Evolutionary conservation across 2,329 filamentous ascomycete genomes (phyloP).

Genomic region (Alternaria ventricosa): DNA sequence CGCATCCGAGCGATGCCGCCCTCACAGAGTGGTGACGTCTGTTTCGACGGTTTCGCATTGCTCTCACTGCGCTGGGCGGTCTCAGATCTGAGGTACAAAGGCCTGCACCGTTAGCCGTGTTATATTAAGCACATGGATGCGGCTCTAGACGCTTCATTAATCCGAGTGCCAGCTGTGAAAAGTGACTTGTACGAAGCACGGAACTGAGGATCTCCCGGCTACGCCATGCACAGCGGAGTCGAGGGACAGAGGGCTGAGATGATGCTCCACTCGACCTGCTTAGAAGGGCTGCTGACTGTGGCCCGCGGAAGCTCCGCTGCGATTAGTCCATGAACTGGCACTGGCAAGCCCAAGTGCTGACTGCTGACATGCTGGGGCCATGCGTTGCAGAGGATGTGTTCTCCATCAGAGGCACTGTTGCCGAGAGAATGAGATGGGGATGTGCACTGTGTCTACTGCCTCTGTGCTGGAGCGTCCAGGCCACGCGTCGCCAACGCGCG

Average conservation of each 20-base stretch:
- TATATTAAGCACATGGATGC: conserved; percentile 9
- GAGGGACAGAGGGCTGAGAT: conserved; percentile 7
- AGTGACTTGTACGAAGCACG: not conserved
- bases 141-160: not conserved
- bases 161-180: not conserved
- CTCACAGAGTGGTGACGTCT: not conserved
- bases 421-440: not conserved
- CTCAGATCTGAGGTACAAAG: not conserved
- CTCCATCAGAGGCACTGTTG: not conserved
- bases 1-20: conserved; percentile 1
- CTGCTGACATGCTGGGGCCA: not conserved
- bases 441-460: not conserved
- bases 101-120: not conserved
- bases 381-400: not conserved
- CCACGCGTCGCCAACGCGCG: conserved; percentile 9
- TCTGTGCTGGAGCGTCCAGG: not conserved
- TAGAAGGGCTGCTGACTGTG: conserved; percentile 17
- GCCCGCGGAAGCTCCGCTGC: not conserved
- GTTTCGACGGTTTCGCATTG: conserved; percentile 17
- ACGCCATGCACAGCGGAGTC: not conserved
- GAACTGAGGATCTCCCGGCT: conserved; percentile 1
- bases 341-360: not conserved
- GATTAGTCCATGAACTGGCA: not conserved
- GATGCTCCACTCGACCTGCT: conserved; percentile 10
- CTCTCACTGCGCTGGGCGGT: not conserved